phyloP scores from a whole-genome alignment of 2,329 filamentous ascomycete species.

The Chrysosphaeria jannelii region DNA sequence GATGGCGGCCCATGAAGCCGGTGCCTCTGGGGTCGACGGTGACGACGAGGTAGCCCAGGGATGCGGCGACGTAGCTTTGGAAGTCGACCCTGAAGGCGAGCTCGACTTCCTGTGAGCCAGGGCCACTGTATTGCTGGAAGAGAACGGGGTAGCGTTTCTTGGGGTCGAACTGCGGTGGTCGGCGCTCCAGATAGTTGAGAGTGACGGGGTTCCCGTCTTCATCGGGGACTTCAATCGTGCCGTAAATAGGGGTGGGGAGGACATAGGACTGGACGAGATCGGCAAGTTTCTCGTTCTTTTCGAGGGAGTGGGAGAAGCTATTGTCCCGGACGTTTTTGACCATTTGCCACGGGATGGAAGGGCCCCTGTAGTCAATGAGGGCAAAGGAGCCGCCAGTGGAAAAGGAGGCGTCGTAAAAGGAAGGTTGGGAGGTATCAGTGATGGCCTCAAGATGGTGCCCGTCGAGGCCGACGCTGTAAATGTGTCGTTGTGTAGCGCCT shows the following conservation, averaged over 20 bases:
- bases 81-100: constrained; percentile 67
- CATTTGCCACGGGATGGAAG: constrained; percentile 69
- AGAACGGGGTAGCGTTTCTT: constrained; percentile 75
- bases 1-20: constrained; percentile 60
- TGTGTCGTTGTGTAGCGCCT: constrained; percentile 63
- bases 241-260: constrained; percentile 55
- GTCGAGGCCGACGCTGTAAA: constrained; percentile 70
- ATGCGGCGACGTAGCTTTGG: constrained; percentile 63
- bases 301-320: constrained; percentile 19
- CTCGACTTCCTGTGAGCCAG: constrained; percentile 66
- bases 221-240: constrained; percentile 52
- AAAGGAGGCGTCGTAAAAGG: constrained; percentile 61
- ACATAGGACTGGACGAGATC: constrained; percentile 44
- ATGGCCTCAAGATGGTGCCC: constrained; percentile 42
- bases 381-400: constrained; percentile 57
- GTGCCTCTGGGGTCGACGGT: constrained; percentile 87
- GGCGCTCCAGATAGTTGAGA: constrained; percentile 47
- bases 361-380: constrained; percentile 59
- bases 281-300: constrained; percentile 44
- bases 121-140: constrained; percentile 84
- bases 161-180: constrained; percentile 63
- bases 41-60: constrained; percentile 72
- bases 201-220: constrained; percentile 14
- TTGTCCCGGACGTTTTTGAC: constrained; percentile 37
- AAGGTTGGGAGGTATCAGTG: constrained; percentile 41